Percentiles rank a stretch among this genome's conserved stretches.
Conservation (phyloP, 225 moss, liverwort and hornwort genomes). For the Polytrichum commune region DNA sequence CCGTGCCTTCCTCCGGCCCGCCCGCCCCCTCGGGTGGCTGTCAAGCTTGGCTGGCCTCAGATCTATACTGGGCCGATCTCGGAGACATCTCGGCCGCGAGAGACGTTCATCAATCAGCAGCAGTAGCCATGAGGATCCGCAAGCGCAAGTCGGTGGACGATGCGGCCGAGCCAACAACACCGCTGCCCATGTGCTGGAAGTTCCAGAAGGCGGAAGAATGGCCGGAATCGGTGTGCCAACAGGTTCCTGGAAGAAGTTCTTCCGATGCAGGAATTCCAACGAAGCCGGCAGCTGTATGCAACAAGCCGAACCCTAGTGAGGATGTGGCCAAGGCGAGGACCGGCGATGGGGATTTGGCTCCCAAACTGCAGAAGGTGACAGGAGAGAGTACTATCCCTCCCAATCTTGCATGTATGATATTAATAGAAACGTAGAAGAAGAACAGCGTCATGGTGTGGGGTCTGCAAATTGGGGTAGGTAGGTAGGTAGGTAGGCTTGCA, state of each 20-base stretch:
- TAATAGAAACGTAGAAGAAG: too few relatives aligned
- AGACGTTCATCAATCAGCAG: background rate
- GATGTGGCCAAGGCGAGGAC: background rate
- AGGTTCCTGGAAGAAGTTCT: background rate
- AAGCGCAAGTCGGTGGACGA: slow-evolving; percentile 8
- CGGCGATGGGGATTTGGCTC: background rate
- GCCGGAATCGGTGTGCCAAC: background rate
- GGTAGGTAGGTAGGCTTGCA: too few relatives aligned
- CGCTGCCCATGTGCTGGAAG: slow-evolving; percentile 11
- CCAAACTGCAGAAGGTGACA: background rate
- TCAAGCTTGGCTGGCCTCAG: too few relatives aligned
- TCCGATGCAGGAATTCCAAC: too few relatives aligned
- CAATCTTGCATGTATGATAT: too few relatives aligned
- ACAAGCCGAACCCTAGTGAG: background rate
- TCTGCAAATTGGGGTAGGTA: too few relatives aligned
- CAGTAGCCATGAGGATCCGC: slow-evolving; percentile 7
- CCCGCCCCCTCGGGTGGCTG: too few relatives aligned
- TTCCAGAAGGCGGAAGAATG: background rate
- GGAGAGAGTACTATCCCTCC: too few relatives aligned
- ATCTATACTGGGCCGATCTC: too few relatives aligned
- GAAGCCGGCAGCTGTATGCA: slow-evolving; percentile 1
- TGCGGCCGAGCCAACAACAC: background rate
- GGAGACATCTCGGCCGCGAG: too few relatives aligned
- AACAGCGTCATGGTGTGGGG: too few relatives aligned
- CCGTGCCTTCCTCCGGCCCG: too few relatives aligned